phyloP scores from a whole-genome alignment of 2,329 filamentous ascomycete genomes.

The Xylaria sp. region DNA sequence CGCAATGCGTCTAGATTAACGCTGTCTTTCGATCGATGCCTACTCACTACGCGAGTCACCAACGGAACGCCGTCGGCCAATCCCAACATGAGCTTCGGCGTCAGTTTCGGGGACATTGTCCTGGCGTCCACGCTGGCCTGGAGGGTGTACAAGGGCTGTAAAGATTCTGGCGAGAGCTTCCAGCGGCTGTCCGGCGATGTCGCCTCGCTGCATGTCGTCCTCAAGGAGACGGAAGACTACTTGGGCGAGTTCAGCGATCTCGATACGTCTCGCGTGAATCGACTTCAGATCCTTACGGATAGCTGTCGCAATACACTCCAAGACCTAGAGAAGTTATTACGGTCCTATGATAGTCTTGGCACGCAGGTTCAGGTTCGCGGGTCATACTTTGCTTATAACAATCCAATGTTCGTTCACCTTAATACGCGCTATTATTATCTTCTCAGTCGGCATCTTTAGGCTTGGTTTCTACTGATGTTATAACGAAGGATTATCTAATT shows the following conservation, averaged over 20 bases:
- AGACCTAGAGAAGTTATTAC: conserved; percentile 43
- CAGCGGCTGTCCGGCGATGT: conserved; percentile 44
- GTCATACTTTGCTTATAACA: neutral
- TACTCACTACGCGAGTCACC: neutral
- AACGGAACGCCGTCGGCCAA: neutral
- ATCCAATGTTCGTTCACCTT: too few species aligned
- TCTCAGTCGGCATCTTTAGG: neutral
- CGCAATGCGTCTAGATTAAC: neutral
- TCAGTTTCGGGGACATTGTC: conserved; percentile 41
- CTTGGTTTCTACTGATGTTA: too few species aligned
- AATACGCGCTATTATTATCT: neutral
- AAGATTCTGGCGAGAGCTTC: conserved; percentile 47
- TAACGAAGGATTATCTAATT: conserved; percentile 2
- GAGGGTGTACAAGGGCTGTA: conserved; percentile 47
- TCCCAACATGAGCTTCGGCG: conserved; percentile 37
- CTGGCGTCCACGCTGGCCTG: conserved; percentile 41
- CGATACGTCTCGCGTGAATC: conserved; percentile 38
- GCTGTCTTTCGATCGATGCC: neutral
- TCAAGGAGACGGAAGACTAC: conserved; percentile 45
- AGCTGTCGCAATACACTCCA: conserved; percentile 40
- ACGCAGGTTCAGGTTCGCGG: conserved; percentile 40
- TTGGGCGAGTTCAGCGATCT: conserved; percentile 40
- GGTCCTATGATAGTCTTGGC: conserved; percentile 44
- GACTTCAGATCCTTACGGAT: conserved; percentile 40
- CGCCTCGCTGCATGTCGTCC: conserved; percentile 43